Evolutionary conservation across 2,329 filamentous ascomycete species (phyloP), one percentile per base, ranked within the genome.

Genomic region (Teratosphaeria zuluensis): DNA sequence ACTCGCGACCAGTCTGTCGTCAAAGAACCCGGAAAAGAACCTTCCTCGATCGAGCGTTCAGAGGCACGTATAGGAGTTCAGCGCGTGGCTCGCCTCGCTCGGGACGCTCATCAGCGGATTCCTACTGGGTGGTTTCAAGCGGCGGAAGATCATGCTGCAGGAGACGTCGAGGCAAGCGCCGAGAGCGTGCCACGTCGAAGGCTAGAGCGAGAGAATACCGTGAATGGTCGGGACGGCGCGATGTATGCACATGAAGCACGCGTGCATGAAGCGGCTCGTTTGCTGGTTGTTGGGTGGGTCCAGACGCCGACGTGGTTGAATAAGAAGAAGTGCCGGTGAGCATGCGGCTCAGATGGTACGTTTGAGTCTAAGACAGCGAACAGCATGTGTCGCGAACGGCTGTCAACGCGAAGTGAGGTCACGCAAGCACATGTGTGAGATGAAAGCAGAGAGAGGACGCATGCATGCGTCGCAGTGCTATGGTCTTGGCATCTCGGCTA

Each of bases 171-270:
- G 63, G 64, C 63, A 61, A 58, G 59, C 63, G 62, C 57, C 61
- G 63, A 67, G 61, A 63, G 61, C 58, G 59, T 69, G 68, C 66
- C 68, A 69, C 68, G 68, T 69, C 63, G 58, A 57, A 61, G 55
- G 46, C 35, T 54, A 38, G 56, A 63, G 61, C 62, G 61, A 14
- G 33, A 64, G 48, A 48, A 57, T 35, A 52, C 48, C 58, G 61
- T 63, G 59, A 65, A 57, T 64, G 59, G 61, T 56, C 64, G 64
- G 63, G 33, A 60, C 64, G 64, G 61, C 54, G 19, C 52, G 52
- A 32, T 8, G 32, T 12, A 53, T 53, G 51, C 51, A 53, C n/a
- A 21, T n/a, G 42, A n/a, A 38, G 35, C 35, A 38, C 35, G 35
- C 35, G 35, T 16, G 48, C 59, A 51, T 56, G 35, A 32, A 56